Base-by-base conservation (phyloP, 805 yeast genomes). In the Kodamaea restingae region DNA sequence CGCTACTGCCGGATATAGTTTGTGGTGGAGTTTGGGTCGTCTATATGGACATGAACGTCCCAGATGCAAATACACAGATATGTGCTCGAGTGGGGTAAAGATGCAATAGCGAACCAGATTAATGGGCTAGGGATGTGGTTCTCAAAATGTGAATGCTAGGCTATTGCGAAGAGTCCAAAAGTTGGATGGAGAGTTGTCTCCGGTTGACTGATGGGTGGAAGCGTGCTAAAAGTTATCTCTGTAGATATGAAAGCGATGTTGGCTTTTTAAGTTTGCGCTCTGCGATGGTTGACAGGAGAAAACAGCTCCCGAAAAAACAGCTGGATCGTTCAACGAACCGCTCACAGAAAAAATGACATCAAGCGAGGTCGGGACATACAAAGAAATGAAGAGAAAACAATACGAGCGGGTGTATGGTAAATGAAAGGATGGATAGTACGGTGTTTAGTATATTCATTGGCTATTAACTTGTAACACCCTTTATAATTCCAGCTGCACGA, bases 311-410 rank as follows among this genome's bases (percentile, higher is more conserved):
- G 15, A 30, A 30, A 30, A 30, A 30, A 30, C 20, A 30, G 32
- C n/a, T n/a, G 15, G 32, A 30, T 30, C 32, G 32, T 30, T 30
- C 18, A 30, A 30, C 6, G 27, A 27, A 27, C 17, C 11, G 11
- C 12, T 18, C 32, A n/a, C 21, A 30, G 32, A 30, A 30, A 30
- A 30, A 30, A 30, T 30, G 32, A 15, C 32, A 15, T 17, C 12
- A 4, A 12, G 31, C 7, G 31, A 27, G 12, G 17, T 25, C 22
- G 8, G 22, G 22, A 20, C 22, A n/a, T 8, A 20, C 22, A 20
- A 20, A 6, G 22, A 5, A 20, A 20, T 8, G 7, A 20, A 5
- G 22, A 20, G 5, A 20, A n/a, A 20, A 20, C 22, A 6, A 20
- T 20, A 20, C 22, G 22, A n/a, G n/a, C n/a, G n/a, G n/a, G n/a